Evolutionary conservation across 805 yeast genomes (phyloP).

Genomic region (Debaryomyces prosopidis): DNA sequence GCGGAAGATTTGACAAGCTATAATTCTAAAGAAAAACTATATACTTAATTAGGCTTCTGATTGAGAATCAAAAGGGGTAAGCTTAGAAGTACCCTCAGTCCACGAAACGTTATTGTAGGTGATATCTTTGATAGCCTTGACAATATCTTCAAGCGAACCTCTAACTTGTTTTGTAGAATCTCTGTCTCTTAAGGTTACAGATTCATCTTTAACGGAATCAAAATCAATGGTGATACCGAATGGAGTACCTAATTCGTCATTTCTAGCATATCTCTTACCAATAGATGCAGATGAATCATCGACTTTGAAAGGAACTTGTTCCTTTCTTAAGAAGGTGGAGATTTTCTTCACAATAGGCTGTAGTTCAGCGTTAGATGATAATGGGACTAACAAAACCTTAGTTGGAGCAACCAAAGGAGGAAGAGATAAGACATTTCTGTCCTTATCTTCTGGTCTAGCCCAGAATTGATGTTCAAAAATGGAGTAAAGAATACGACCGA

Average conservation of each 20-base stretch:
- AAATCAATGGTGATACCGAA: conserved; percentile 97
- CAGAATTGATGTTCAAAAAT: conserved; percentile 94
- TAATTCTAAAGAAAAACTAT: background rate
- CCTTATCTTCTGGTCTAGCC: conserved; percentile 87
- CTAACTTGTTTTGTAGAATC: conserved; percentile 96
- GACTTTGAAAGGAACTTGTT: conserved; percentile 89
- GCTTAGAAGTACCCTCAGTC: conserved; percentile 78
- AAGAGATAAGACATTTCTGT: conserved; percentile 84
- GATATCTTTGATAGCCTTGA: conserved; percentile 70
- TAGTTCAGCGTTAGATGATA: conserved; percentile 80
- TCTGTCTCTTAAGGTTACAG: conserved; percentile 95
- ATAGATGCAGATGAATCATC: conserved; percentile 97
- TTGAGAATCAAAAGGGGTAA: conserved; percentile 75
- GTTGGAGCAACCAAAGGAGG: conserved; percentile 97
- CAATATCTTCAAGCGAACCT: conserved; percentile 74
- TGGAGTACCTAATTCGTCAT: conserved; percentile 98
- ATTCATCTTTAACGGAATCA: conserved; percentile 82
- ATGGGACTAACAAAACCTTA: conserved; percentile 92
- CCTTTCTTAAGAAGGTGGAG: conserved; percentile 67
- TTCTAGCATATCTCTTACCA: conserved; percentile 97
- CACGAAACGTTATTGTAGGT: conserved; percentile 76
- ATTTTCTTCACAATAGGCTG: conserved; percentile 73
- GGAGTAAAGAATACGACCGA: conserved; percentile 94
- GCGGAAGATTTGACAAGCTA: background rate
- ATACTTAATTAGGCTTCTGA: conserved; percentile 26